phyloP scores from a whole-genome alignment of 345 rosid species.

The Pistacia integerrima region DNA sequence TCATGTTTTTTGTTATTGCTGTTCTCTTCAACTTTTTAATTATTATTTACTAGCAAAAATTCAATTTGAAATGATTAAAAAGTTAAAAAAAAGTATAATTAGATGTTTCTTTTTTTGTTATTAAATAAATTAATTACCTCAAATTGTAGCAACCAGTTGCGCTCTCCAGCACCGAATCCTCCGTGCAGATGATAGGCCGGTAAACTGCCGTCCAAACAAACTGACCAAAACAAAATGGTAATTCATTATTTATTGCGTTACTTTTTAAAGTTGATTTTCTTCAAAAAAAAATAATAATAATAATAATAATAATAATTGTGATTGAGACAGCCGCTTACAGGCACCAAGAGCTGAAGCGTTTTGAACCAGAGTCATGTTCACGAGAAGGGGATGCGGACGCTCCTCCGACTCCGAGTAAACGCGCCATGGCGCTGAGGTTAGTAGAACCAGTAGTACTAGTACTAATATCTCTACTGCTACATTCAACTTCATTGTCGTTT shows the following conservation, averaged over 20 bases:
- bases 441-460: slow-evolving; percentile 24
- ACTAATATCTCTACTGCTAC: neutral
- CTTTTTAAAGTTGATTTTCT: neutral
- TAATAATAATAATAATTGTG: neutral
- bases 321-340: slow-evolving; percentile 40
- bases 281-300: neutral
- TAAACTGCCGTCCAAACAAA: slow-evolving; percentile 94
- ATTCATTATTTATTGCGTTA: neutral
- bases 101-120: neutral
- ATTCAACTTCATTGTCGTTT: slow-evolving; percentile 11
- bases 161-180: slow-evolving; percentile 79
- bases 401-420: slow-evolving; percentile 30
- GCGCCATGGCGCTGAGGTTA: slow-evolving; percentile 21
- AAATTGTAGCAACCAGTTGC: slow-evolving; percentile 88
- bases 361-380: slow-evolving; percentile 73
- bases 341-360: slow-evolving; percentile 67
- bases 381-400: slow-evolving; percentile 35
- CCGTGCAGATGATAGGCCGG: slow-evolving; percentile 83
- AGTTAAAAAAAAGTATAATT: too few species aligned
- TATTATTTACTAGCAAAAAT: too few species aligned
- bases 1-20: neutral
- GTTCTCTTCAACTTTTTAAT: too few species aligned
- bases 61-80: too few species aligned
- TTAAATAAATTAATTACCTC: slow-evolving; percentile 51
- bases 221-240: slow-evolving; percentile 27